phyloP scores from a whole-genome alignment of 208 protist species.

The Naegleria gruberi region DNA sequence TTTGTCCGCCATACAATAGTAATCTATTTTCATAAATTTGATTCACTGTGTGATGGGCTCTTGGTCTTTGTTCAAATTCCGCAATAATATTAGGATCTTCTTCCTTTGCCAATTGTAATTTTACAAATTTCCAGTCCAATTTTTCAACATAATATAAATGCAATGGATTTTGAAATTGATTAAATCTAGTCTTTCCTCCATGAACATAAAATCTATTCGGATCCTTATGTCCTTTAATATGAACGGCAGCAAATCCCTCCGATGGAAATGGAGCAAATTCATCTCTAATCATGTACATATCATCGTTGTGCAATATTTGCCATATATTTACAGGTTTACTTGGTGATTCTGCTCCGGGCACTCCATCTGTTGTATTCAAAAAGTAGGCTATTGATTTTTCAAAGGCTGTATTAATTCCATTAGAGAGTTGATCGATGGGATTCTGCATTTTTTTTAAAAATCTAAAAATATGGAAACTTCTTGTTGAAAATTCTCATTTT shows the following conservation, averaged over 20 bases:
- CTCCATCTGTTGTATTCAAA: background rate
- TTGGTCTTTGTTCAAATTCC: background rate
- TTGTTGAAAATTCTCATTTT: too few relatives aligned
- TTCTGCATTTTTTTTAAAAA: background rate
- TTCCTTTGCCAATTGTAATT: background rate
- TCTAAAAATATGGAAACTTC: too few relatives aligned
- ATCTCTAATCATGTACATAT: constrained; percentile 14
- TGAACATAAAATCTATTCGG: background rate
- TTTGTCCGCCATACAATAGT: background rate
- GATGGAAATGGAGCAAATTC: constrained; percentile 4
- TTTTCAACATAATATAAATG: background rate
- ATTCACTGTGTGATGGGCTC: background rate
- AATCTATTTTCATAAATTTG: background rate
- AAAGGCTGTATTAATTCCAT: background rate
- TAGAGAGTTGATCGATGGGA: background rate
- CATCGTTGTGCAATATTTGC: background rate
- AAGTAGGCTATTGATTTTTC: background rate
- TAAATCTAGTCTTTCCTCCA: background rate
- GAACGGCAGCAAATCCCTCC: background rate
- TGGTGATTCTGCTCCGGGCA: background rate
- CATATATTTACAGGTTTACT: background rate
- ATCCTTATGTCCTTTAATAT: background rate
- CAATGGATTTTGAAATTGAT: background rate
- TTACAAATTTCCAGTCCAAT: background rate
- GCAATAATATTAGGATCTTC: background rate